Base-by-base conservation (phyloP, 2,329 filamentous ascomycete species). In the Venturia aucupariae region DNA sequence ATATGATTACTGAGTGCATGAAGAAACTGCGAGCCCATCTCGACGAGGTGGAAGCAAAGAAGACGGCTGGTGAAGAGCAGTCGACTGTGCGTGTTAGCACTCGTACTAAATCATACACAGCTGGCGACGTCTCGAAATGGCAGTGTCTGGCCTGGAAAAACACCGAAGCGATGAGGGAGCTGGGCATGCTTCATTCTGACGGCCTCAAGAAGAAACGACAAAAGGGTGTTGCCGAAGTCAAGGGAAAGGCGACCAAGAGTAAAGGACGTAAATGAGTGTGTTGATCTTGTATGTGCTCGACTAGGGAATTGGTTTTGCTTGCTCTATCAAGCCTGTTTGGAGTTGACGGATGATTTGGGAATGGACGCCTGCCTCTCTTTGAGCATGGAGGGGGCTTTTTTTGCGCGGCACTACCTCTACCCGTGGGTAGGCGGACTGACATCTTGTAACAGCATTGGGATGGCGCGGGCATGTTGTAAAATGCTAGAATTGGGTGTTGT, bases 1-100 rank as follows among this genome's bases (percentile, higher is more conserved):
- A 92, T 48, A 85, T 86, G 70, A 96, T 97, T 67, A 79, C 82
- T 30, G 82, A 83, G 67, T 86, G 92, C 71, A 97, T 97, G 92
- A 81, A 87, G 70, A 88, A 87, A 71, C 87, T 95, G 67, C 85
- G 85, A 67, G 80, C 83, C 68, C 96, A 96, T 70, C 81, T 95
- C 64, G 77, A 79, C 15, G 76, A 83, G 39, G 73, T 76, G 0
- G 79, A 81, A 42, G 77, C 80, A 27, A 77, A 82, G 64, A 78
- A 81, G 64, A 75, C 79, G 68, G 78, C 79, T 67, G 72, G 71
- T 63, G 78, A 79, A 24, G 78, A 79, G 67, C 77, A 79, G 55
- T 71, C 71, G 63, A 76, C 76, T 13, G 82, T 80, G 19, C 78
- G 85, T 24, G 81, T 88, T 70, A 63, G 84, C 83, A 38, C 86